phyloP scores from a whole-genome alignment of 2,329 filamentous ascomycete genomes.

The Cladosporium oxysporum region DNA sequence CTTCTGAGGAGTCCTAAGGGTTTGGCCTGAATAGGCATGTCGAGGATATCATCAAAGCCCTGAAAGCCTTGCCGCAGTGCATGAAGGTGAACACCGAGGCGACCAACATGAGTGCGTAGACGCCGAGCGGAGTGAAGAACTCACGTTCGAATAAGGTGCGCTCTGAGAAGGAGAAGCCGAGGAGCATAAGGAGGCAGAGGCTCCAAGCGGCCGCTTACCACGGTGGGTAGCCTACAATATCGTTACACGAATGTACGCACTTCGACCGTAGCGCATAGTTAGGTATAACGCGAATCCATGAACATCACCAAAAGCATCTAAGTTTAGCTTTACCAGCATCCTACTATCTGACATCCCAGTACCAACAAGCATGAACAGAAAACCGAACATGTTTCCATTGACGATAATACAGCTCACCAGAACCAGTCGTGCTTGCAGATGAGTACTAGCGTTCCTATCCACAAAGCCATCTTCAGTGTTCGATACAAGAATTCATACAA shows the following conservation, averaged over 20 bases:
- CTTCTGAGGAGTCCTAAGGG: background rate
- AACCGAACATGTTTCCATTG: background rate
- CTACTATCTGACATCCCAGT: background rate
- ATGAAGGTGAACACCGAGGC: background rate
- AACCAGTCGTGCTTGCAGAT: background rate
- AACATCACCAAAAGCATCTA: background rate
- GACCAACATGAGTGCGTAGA: background rate
- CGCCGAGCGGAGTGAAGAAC: background rate
- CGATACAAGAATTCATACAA: background rate
- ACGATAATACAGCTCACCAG: background rate
- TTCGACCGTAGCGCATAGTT: background rate
- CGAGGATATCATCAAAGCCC: constrained; percentile 7
- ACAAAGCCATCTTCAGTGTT: background rate
- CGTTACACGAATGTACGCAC: background rate
- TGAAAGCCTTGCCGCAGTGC: background rate
- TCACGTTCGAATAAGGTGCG: background rate
- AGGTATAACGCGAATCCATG: background rate
- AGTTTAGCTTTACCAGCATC: background rate
- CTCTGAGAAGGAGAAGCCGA: background rate
- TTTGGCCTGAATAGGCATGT: background rate
- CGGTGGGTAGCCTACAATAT: background rate
- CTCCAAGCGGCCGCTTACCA: background rate
- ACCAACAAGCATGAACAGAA: background rate
- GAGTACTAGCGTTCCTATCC: background rate
- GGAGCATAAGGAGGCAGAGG: background rate